Conservation (phyloP, 2,329 filamentous ascomycete species). For the Fusarium sp. region DNA sequence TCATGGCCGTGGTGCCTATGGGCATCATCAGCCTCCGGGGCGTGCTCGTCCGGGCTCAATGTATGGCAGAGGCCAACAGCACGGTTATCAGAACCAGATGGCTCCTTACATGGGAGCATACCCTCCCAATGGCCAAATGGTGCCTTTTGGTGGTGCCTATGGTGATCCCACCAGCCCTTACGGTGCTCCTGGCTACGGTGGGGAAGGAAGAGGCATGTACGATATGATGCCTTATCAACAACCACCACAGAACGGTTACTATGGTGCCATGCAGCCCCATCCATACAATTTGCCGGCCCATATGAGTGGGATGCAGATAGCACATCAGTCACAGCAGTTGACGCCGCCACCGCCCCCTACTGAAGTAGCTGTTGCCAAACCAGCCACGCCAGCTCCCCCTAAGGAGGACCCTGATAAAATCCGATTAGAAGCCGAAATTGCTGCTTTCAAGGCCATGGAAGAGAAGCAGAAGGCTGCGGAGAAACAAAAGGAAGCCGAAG, state of each 20-base stretch:
- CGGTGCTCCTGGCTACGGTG: constrained; percentile 51
- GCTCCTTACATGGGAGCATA: constrained; percentile 55
- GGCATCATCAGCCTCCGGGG: constrained; percentile 28
- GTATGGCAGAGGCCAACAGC: constrained; percentile 50
- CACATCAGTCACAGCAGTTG: background rate
- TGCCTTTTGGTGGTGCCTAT: constrained; percentile 55
- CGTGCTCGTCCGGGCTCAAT: constrained; percentile 30
- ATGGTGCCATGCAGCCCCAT: constrained; percentile 44
- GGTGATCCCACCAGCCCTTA: constrained; percentile 55
- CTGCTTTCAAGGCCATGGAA: constrained; percentile 59
- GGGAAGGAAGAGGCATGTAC: constrained; percentile 55
- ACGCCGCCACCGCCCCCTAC: constrained; percentile 54
- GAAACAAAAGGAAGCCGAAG: constrained; percentile 57
- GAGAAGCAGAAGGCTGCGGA: constrained; percentile 59
- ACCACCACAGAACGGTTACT: constrained; percentile 45
- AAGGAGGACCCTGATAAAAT: constrained; percentile 68
- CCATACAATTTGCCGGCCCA: constrained; percentile 49
- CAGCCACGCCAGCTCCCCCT: constrained; percentile 54
- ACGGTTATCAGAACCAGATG: constrained; percentile 60
- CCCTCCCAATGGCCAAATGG: constrained; percentile 57
- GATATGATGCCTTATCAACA: constrained; percentile 65
- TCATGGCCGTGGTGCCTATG: constrained; percentile 54
- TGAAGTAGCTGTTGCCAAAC: constrained; percentile 53
- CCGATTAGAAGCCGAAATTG: constrained; percentile 69
- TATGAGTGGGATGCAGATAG: constrained; percentile 55